Base-by-base conservation (phyloP, 2,329 filamentous ascomycete genomes). In the Xylogone sp. region DNA sequence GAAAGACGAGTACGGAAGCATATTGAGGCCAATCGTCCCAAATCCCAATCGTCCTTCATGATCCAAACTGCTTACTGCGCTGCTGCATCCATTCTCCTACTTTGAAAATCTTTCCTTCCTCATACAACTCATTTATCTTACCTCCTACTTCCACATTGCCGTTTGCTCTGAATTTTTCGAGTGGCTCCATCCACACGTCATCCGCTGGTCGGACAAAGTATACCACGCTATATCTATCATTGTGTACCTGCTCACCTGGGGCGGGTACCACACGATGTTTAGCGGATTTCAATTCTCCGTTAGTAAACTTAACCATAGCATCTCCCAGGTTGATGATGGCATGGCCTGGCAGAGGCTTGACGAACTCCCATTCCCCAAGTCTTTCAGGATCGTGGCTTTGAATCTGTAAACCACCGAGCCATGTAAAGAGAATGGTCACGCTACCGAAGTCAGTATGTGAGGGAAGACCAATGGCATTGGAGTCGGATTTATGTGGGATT, bases 221-320 rank as follows among this genome's bases (percentile, higher is more conserved):
- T 20, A 79, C 76, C n/a, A 81, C 55, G 62, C 75, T 78, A 58
- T 73, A 75, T 49, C 78, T 64, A 19, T 68, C 71, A 13, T 49
- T 53, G n/a, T 66, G 61, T 3, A 61, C 68, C 61, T 81, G 78
- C 10, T 62, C 59, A 2, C 87, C 0, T 91, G 76, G 18, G 77
- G 77, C 53, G 77, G 75, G 0, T 83, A 79, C 49, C 84, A 79
- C 2, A 81, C 87, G 87, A 0, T 92, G 75, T 62, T 91, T 87
- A 24, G 86, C 87, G 0, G 86, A 85, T 57, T 69, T 71, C 9
- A 65, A 46, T 29, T 62, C 34, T 7, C 62, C 49, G 81, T 70
- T 29, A 69, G 71, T 57, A 78, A 77, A 3, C 80, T 68, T 1
- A 76, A 77, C 31, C 71, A 69, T 42, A 65, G 67, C 57, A 74